These are phyloP conservation scores for Hyaloraphidium curvatum DNA, from an alignment of 192 early-diverging fungal species.

Conservation along the genomic window DNA sequence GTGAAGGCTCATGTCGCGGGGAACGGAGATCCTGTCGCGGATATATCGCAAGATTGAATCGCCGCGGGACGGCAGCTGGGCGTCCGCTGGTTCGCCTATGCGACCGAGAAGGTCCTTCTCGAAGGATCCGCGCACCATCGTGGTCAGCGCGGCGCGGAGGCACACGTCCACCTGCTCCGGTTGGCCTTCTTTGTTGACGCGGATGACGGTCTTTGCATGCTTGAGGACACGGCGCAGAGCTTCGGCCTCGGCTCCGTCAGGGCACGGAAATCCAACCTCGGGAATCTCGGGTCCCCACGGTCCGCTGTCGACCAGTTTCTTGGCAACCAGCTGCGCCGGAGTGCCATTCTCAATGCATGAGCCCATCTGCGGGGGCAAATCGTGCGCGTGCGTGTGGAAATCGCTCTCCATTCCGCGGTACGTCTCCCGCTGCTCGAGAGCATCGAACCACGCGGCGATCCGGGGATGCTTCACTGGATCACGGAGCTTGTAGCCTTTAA, in stretches of 20 bases:
- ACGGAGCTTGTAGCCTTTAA: conserved; percentile 4
- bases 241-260: not conserved
- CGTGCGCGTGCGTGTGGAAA: conserved; percentile 8
- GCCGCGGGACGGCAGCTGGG: too few relatives aligned
- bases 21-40: conserved; percentile 4
- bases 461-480: not conserved
- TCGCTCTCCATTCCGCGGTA: not conserved
- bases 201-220: not conserved
- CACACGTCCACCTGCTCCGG: conserved; percentile 1
- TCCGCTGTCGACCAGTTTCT: not conserved
- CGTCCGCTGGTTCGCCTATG: not conserved
- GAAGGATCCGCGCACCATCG: not conserved
- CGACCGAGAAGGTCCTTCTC: not conserved
- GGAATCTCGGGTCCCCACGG: too few relatives aligned
- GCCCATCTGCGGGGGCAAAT: conserved; percentile 9
- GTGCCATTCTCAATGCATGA: too few relatives aligned
- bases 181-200: not conserved
- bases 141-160: conserved; percentile 1
- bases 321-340: too few relatives aligned
- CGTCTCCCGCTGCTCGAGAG: not conserved
- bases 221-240: not conserved
- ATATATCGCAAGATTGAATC: conserved; percentile 2
- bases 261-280: not conserved
- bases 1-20: conserved; percentile 5
- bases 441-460: conserved; percentile 1